Evolutionary conservation across 2,329 filamentous ascomycete genomes (phyloP).

Genomic region (Cladophialophora psammophila): DNA sequence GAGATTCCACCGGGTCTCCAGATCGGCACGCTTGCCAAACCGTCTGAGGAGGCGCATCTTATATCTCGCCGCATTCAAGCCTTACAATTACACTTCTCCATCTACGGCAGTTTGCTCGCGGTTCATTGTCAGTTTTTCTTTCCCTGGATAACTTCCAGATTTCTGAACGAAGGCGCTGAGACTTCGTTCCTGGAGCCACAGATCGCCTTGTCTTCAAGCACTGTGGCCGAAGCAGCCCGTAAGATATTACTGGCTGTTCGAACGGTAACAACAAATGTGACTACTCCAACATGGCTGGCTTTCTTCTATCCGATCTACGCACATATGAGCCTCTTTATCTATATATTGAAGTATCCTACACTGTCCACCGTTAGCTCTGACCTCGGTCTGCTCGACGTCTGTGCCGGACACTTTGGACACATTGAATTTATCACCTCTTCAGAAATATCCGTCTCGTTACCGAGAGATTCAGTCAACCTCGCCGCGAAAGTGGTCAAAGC

Average conservation of each 20-base stretch:
- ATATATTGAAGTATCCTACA: conserved; percentile 15
- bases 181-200: conserved; percentile 15
- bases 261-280: conserved; percentile 1
- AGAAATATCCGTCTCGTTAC: conserved; percentile 16
- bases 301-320: conserved; percentile 25
- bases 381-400: conserved; percentile 25
- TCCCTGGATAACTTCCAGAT: too few species aligned
- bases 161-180: too few species aligned
- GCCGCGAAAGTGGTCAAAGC: conserved; percentile 10
- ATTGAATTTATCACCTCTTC: conserved; percentile 21
- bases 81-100: conserved; percentile 24
- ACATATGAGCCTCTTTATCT: conserved; percentile 21
- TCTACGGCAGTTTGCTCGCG: conserved; percentile 23
- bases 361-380: conserved; percentile 13
- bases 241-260: conserved; percentile 27
- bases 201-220: conserved; percentile 1
- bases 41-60: background rate
- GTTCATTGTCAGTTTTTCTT: conserved; percentile 25
- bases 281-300: conserved; percentile 23
- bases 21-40: conserved; percentile 9
- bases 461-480: conserved; percentile 8
- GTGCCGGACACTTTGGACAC: conserved; percentile 23
- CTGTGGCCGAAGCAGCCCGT: conserved; percentile 19
- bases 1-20: conserved; percentile 17
- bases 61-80: conserved; percentile 4